Evolutionary conservation across 495 filamentous ascomycete genomes (phyloP), one percentile per base, ranked within the genome.

Genomic region (Jackrogersella multiformis): DNA sequence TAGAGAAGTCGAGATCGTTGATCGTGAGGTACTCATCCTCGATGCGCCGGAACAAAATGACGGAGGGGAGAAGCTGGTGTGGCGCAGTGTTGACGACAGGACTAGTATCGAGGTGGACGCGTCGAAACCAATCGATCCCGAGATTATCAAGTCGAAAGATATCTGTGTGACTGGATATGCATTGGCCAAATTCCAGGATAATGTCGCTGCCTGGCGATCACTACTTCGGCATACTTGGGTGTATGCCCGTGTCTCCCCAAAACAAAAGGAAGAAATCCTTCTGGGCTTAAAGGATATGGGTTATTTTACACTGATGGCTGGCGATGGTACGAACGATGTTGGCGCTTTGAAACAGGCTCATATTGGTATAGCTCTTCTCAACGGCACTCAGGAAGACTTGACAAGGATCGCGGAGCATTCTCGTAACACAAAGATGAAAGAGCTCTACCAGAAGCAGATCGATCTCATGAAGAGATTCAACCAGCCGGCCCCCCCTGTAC

Each of bases 221-320:
- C 80, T 99, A 35, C 83, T 97, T 0, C 88, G 92, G 24, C 87
- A 98, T 73, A 90, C 94, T 32, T 98, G 96, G 95, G 95, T 98
- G 8, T 99, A 99, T 74, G 96, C 95, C 69, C 90, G 95, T 68
- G 95, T 99, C 32, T 98, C 95, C 8, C 95, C 95, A 13, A 97
- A 96, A 83, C 95, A 99, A 71, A 99, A 99, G 80, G 95, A 98
- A 79, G 96, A 98, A 53, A 99, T 99, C 74, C 86, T 99, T 34
- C 86, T 97, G 24, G 95, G 94, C 10, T 85, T 99, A 36, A 97
- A 97, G 80, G 94, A 96, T 76, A 89, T 90, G 77, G 95, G 95
- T 32, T 99, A 99, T 80, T 96, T 94, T 30, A 99, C 95, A 13
- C 85, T 98, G 70, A 99, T 99, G 95, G 97, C 94, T 66, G 95